Evolutionary conservation across 208 protist species (phyloP).

Genomic region (Trypanosoma conorhini): DNA sequence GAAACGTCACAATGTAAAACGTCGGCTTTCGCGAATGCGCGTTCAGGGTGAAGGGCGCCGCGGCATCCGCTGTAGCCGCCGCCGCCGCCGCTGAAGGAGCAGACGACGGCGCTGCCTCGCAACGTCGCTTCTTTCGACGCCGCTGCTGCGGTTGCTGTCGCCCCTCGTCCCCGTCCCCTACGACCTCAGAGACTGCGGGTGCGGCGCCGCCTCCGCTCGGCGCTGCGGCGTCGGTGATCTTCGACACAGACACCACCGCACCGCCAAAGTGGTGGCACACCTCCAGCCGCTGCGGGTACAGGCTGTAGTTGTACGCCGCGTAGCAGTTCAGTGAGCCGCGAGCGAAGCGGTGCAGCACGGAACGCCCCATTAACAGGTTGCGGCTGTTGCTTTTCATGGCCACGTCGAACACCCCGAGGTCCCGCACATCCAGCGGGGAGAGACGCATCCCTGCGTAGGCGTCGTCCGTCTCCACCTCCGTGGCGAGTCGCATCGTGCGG

Average conservation of each 20-base stretch:
- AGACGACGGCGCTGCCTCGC: not conserved
- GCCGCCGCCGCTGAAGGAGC: not conserved
- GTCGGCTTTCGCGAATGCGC: conserved; percentile 19
- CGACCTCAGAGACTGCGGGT: not conserved
- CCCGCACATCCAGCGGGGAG: conserved; percentile 52
- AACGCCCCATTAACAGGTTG: conserved; percentile 63
- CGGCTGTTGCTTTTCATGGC: conserved; percentile 70
- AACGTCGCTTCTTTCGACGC: not conserved
- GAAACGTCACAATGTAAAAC: conserved; percentile 68
- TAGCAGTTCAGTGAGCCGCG: conserved; percentile 65
- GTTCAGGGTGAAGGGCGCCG: conserved; percentile 11
- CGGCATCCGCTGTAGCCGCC: not conserved
- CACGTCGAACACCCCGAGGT: conserved; percentile 77
- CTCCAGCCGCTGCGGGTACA: conserved; percentile 67
- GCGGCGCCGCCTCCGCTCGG: not conserved
- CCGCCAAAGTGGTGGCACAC: conserved; percentile 61
- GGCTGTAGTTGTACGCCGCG: conserved; percentile 64
- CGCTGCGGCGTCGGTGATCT: conserved; percentile 21
- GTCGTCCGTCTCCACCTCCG: conserved; percentile 63
- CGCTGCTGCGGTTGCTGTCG: not conserved
- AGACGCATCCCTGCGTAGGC: conserved; percentile 69
- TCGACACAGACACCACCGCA: conserved; percentile 56
- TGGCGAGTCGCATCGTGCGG: conserved; percentile 44
- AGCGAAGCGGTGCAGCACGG: conserved; percentile 60
- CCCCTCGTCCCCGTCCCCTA: not conserved